Conservation (phyloP, 148 eudicot species). For the Drosera capensis region DNA sequence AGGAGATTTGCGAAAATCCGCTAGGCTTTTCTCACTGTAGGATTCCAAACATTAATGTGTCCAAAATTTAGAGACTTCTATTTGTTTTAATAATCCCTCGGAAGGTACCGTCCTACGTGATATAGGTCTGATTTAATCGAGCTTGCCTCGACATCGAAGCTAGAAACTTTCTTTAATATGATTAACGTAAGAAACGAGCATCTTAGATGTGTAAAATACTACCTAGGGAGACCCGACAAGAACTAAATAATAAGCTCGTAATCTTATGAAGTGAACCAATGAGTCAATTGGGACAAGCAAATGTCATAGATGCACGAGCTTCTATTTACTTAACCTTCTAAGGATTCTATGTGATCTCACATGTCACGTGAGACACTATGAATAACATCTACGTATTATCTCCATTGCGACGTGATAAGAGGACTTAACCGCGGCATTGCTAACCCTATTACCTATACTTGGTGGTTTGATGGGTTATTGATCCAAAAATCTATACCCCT, state of each 20-base stretch:
- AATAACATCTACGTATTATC: too few species aligned
- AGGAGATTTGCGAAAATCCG: constrained; percentile 28
- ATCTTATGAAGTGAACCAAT: constrained; percentile 4
- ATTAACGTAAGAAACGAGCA: constrained; percentile 45
- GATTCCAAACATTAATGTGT: too few species aligned
- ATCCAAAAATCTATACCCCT: too few species aligned
- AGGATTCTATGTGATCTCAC: not conserved
- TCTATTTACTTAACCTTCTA: constrained; percentile 7
- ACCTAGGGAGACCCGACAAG: constrained; percentile 1
- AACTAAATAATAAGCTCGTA: constrained; percentile 7
- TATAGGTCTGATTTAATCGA: too few species aligned
- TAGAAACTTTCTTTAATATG: constrained; percentile 17
- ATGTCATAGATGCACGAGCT: constrained; percentile 33
- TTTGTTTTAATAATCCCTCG: constrained; percentile 37
- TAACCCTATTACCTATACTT: too few species aligned
- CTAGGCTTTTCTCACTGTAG: too few species aligned
- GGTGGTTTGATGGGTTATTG: too few species aligned
- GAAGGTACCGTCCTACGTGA: too few species aligned
- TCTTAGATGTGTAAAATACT: constrained; percentile 24
- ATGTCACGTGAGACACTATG: constrained; percentile 4
- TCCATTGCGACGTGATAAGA: too few species aligned
- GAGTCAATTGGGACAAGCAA: constrained; percentile 27
- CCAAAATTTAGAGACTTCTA: constrained; percentile 65
- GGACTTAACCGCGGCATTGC: too few species aligned
- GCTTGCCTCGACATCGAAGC: constrained; percentile 18